Evolutionary conservation across 257 asterid species (phyloP), one percentile per base, ranked within the genome.

Genomic region (Rubia yunnanensis): DNA sequence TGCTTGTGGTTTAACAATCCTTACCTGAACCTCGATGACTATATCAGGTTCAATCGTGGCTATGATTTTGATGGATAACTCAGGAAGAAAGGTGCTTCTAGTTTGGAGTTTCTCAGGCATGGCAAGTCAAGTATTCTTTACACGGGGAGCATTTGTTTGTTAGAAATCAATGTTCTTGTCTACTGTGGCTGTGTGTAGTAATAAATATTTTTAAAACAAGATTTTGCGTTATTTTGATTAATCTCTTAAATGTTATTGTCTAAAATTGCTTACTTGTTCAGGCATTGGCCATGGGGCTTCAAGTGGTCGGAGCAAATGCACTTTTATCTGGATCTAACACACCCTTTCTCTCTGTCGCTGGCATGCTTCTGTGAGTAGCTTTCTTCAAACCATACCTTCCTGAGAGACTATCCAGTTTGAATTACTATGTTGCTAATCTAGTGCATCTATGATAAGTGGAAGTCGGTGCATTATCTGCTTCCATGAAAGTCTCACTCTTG

Each of bases 41-140:
- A 72, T 53, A 71, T 41, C 80, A 92, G 96, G 96, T 65, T 92
- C 98, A 35, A 60, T 87, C 55, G 67, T 80, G 61, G 98, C 98
- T 10, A 89, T 84, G 96, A 72, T 85, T 79, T 80, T 92, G 83
- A 89, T 92, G 96, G 98, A 92, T 85, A 89, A 68, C 75, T 74
- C 89, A 66, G 96, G 96, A 73, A 82, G 96, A 75, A 92, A 89
- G 84, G 84, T 81, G 75, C 98, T 92, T 64, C 90, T 92, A n/a
- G 63, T 83, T 68, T 76, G 96, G 85, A 92, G 98, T 87, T 92
- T 92, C 83, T 70, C 85, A 65, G 90, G 96, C 84, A 92, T 92
- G 98, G 98, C 84, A 82, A 82, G 92, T 80, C 73, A 65, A 81
- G 72, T 36, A 57, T 70, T 80, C 76, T 30, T 66, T 36, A 34